Conservation (phyloP, 371 early-diverging fungal species). For the Mortierella sp. region DNA sequence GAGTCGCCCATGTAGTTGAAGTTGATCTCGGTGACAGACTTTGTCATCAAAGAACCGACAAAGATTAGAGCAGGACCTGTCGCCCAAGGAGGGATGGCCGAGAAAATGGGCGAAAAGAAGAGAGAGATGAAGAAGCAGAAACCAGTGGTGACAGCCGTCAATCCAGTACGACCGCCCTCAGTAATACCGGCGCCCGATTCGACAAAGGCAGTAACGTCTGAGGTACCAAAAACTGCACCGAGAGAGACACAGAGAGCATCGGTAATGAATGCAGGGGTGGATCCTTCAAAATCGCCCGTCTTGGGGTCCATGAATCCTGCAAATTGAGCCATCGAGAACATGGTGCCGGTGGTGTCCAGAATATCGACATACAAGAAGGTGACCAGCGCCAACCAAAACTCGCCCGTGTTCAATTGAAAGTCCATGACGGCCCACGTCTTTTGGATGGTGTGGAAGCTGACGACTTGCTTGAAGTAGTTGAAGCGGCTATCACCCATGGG, state of each 20-base stretch:
- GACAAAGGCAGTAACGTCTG: conserved; percentile 83
- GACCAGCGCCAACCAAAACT: conserved; percentile 85
- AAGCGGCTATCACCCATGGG: conserved; percentile 73
- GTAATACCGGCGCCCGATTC: conserved; percentile 88
- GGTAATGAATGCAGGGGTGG: conserved; percentile 78
- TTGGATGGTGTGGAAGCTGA: conserved; percentile 73
- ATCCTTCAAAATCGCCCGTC: conserved; percentile 84
- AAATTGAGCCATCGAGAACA: conserved; percentile 86
- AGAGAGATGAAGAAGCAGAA: conserved; percentile 82
- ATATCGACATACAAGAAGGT: conserved; percentile 89
- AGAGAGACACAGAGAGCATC: conserved; percentile 77
- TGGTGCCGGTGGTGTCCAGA: conserved; percentile 63
- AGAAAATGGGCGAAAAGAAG: conserved; percentile 89
- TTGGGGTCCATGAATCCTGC: conserved; percentile 82
- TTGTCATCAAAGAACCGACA: conserved; percentile 86
- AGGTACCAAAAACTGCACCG: conserved; percentile 81
- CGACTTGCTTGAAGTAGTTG: conserved; percentile 81
- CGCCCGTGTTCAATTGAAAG: conserved; percentile 72
- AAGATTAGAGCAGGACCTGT: conserved; percentile 84
- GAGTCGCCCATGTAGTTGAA: conserved; percentile 85
- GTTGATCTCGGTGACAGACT: conserved; percentile 78
- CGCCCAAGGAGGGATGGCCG: conserved; percentile 87
- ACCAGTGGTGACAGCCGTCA: conserved; percentile 77
- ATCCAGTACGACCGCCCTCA: conserved; percentile 85
- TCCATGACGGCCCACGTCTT: conserved; percentile 73